Conservation (phyloP, 148 eudicot species). For the Mesembryanthemum crystallinum region DNA sequence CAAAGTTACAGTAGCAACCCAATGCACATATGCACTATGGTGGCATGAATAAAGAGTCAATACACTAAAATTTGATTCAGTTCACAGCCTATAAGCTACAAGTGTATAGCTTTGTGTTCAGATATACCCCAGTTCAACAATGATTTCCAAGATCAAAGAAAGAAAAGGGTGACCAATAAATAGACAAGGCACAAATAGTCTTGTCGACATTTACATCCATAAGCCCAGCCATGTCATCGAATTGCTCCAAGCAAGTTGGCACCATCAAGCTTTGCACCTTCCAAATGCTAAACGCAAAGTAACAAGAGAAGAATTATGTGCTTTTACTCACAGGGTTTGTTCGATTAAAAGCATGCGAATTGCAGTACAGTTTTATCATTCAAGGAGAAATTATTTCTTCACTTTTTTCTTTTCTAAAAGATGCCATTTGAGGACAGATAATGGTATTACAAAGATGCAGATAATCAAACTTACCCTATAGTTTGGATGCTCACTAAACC, state of each 20-base stretch:
- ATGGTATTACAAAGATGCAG: background rate
- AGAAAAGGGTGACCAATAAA: background rate
- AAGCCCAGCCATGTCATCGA: conserved; percentile 36
- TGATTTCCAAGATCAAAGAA: background rate
- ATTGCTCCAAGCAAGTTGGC: conserved; percentile 85
- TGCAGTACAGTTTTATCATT: background rate
- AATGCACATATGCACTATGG: too few relatives aligned
- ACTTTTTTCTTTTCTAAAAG: background rate
- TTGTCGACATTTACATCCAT: background rate
- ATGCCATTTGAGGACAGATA: background rate
- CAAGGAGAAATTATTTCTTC: background rate
- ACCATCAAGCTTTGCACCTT: conserved; percentile 85
- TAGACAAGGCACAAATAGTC: too few relatives aligned
- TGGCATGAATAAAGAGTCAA: background rate
- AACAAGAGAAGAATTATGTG: background rate
- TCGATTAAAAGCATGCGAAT: background rate
- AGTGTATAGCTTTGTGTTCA: background rate
- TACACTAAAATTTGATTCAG: background rate
- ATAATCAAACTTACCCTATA: background rate
- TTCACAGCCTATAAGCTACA: background rate
- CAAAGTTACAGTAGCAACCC: too few relatives aligned
- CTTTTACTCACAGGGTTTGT: background rate
- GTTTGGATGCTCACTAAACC: background rate
- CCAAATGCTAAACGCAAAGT: conserved; percentile 48
- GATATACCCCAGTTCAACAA: background rate